Percentiles rank a stretch among this genome's conserved stretches.
Conservation (phyloP, 139 green algal species). For the Desmodesmus armatus region DNA sequence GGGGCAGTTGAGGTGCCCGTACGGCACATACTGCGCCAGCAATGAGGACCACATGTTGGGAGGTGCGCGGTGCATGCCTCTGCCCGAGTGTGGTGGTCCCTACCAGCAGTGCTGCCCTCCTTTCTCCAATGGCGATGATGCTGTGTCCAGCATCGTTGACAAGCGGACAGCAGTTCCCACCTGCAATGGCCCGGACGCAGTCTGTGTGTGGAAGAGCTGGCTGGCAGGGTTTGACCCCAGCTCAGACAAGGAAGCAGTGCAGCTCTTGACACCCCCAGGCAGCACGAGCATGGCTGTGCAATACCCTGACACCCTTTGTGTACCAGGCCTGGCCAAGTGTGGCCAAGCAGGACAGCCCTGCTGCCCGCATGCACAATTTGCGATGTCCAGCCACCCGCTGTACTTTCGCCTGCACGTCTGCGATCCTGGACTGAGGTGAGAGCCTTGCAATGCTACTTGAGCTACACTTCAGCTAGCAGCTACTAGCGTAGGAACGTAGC, state of each 20-base stretch:
- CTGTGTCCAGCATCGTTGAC: neutral
- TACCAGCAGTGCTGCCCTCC: constrained; percentile 7
- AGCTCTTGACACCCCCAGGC: neutral
- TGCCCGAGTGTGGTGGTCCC: neutral
- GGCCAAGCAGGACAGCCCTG: neutral
- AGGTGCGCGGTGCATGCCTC: neutral
- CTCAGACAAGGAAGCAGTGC: neutral
- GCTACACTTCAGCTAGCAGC: neutral
- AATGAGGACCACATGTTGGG: neutral
- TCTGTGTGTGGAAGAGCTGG: neutral
- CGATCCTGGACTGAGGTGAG: neutral
- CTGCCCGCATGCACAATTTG: neutral
- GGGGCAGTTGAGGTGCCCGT: no score
- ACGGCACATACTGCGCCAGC: neutral
- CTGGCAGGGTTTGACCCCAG: neutral
- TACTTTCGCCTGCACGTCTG: constrained; percentile 4
- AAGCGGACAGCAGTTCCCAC: neutral
- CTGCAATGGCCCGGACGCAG: neutral
- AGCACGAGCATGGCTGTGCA: constrained; percentile 2
- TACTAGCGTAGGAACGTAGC: neutral
- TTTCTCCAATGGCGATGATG: neutral
- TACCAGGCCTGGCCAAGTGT: neutral
- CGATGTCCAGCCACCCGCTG: neutral
- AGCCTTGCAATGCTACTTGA: neutral
- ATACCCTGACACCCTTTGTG: neutral